Evolutionary conservation across 2,329 filamentous ascomycete genomes (phyloP), one percentile per base, ranked within the genome.

Genomic region (Chaetomium globosum): DNA sequence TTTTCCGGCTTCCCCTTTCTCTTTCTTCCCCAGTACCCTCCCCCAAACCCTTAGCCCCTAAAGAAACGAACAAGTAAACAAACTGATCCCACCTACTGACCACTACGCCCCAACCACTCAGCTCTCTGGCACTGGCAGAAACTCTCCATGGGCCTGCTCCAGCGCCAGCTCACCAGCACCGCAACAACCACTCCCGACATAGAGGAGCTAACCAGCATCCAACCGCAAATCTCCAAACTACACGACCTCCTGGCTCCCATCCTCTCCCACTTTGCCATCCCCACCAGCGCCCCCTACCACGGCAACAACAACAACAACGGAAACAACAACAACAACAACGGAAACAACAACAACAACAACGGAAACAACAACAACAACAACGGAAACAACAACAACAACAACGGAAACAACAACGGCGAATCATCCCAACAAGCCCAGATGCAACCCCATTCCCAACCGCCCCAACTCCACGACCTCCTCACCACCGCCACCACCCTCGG

Each of bases 121-220:
- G 59, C 23, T 10, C 30, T 61, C 5, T 53, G 31, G 48, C n/a
- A 48, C 9, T 61, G 59, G 59, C 52, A 61, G 12, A 31, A n/a
- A 10, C 52, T 61, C 39, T 61, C 59, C n/a, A 9, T 55, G 23
- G 16, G 1, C 51, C 33, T 61, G 4, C 36, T 61, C n/a, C 16
- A 61, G 19, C 31, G 28, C 31, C 31, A 6, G 9, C 31, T 6
- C 5, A 31, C 31, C 31, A 31, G 23, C 28, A 51, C 26, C 26
- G 26, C 36, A 12, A 31, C n/a, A 21, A 39, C 48, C 46, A 16
- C 48, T 12, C 9, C 33, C 13, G 5, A 13, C 13, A 4, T 13
- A 39, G 16, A 48, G 4, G 48, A 52, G 19, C 6, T n/a, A 13
- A 16, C 36, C 36, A 39, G 36, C n/a, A 52, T 60, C 48, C 58